Evolutionary conservation across 805 yeast species (phyloP), one percentile per base, ranked within the genome.

Genomic region (Lachancea fermentati): DNA sequence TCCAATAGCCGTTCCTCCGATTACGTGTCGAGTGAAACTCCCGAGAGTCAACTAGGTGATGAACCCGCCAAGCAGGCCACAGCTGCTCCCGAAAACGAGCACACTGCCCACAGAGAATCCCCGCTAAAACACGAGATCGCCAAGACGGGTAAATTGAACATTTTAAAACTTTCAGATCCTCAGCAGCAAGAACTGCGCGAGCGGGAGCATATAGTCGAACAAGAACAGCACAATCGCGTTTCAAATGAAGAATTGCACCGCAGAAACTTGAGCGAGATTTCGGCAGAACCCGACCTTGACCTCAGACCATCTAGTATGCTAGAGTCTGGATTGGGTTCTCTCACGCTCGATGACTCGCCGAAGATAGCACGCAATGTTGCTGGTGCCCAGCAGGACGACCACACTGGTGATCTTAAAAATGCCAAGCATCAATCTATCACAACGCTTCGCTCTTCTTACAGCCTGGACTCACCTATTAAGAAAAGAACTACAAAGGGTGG

Each of bases 161-260:
- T 57, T 14, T 24, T 57, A 14, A 47, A 54, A 36, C 33, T 57
- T n/a, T 55, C 60, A 2, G 47, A 43, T 18, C 59, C 57, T 13
- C 58, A 57, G 32, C 54, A 50, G 36, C 32, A 48, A 18, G 54
- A 48, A 17, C 18, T 38, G 19, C 32, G 30, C 13, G 50, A 51
- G 26, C 47, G 46, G 26, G 50, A 51, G 37, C 36, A 30, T 22
- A 24, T 7, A 36, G 17, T 34, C 45, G 34, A 45, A 41, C 5
- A 41, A 22, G 26, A 41, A 31, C 38, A 37, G 30, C 51, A 45
- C 30, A 41, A 33, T 7, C n/a, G n/a, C 16, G 40, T 39, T 28
- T 29, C 44, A 32, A 39, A 17, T 22, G 45, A 50, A 29, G 37
- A 36, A 47, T 26, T 14, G 37, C 31, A 22, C 36, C 32, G 32